These are phyloP conservation scores for Cadophora sp. DNA, from an alignment of 2,329 filamentous ascomycete genomes.

Conservation along the genomic window DNA sequence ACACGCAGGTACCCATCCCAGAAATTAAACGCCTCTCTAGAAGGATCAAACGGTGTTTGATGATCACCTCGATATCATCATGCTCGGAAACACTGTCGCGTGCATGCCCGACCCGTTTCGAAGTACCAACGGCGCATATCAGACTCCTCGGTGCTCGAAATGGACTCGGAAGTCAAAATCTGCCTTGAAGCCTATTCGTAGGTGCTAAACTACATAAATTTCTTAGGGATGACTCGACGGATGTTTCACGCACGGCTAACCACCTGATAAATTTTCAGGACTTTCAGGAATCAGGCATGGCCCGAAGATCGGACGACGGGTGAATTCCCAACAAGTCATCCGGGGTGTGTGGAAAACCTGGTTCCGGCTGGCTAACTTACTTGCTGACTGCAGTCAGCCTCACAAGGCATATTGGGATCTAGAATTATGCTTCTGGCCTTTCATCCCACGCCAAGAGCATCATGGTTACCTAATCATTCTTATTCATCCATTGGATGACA, in stretches of 20 bases:
- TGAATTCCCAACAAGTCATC: slow-evolving; percentile 20
- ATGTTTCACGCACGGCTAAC: slow-evolving; percentile 10
- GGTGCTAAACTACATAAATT: background rate
- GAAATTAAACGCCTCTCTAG: background rate
- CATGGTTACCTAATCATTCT: slow-evolving; percentile 6
- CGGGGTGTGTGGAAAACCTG: slow-evolving; percentile 14
- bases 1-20: slow-evolving; percentile 25
- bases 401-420: slow-evolving; percentile 19
- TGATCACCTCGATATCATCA: slow-evolving; percentile 11
- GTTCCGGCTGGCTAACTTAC: slow-evolving; percentile 20
- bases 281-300: slow-evolving; percentile 10
- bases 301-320: slow-evolving; percentile 6
- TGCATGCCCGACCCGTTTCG: background rate
- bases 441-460: slow-evolving; percentile 11
- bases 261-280: slow-evolving; percentile 7
- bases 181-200: slow-evolving; percentile 17
- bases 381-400: slow-evolving; percentile 24
- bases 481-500: background rate
- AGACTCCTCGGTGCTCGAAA: background rate
- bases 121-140: background rate
- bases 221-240: slow-evolving; percentile 4
- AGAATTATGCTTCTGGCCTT: background rate
- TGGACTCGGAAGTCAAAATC: slow-evolving; percentile 3
- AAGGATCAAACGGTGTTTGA: slow-evolving; percentile 10
- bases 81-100: slow-evolving; percentile 1